Evolutionary conservation across 352 stramenopile genomes (phyloP).

Genomic region (Aphanomyces stellatus): DNA sequence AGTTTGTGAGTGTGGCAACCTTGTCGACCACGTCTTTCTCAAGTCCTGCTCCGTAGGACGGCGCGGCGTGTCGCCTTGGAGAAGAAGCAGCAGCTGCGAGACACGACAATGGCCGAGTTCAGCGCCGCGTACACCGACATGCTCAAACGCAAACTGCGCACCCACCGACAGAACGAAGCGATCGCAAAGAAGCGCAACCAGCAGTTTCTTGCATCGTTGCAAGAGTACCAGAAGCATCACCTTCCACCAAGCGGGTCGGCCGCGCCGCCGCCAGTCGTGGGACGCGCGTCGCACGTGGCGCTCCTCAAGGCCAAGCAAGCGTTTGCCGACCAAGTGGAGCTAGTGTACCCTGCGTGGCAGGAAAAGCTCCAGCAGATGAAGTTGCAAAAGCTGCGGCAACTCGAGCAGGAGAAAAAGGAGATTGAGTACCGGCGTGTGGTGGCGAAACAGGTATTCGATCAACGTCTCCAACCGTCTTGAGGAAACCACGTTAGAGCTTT

Average conservation of each 20-base stretch:
- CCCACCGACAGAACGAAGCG: slow-evolving; percentile 31
- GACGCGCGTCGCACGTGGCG: slow-evolving; percentile 20
- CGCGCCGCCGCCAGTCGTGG: slow-evolving; percentile 34
- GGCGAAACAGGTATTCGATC: slow-evolving; percentile 49
- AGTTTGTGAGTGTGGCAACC: neutral
- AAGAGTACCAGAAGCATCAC: slow-evolving; percentile 38
- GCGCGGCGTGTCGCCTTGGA: slow-evolving; percentile 48
- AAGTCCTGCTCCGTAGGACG: slow-evolving; percentile 27
- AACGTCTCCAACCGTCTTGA: too few species aligned
- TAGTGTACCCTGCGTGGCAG: slow-evolving; percentile 66
- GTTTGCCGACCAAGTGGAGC: slow-evolving; percentile 52
- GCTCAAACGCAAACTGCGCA: slow-evolving; percentile 53
- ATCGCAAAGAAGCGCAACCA: slow-evolving; percentile 50
- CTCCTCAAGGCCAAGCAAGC: slow-evolving; percentile 50
- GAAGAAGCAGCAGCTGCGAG: slow-evolving; percentile 55
- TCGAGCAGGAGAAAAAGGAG: slow-evolving; percentile 65
- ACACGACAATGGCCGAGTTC: slow-evolving; percentile 70
- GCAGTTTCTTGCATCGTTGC: slow-evolving; percentile 43
- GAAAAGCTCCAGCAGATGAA: slow-evolving; percentile 45
- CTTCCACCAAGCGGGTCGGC: slow-evolving; percentile 35
- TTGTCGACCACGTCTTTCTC: neutral
- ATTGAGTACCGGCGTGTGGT: slow-evolving; percentile 60
- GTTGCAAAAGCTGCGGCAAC: slow-evolving; percentile 41
- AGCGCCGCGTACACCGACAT: slow-evolving; percentile 57
- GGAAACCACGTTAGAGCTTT: slow-evolving; percentile 49